phyloP scores from a whole-genome alignment of 2,329 filamentous ascomycete species.

The Thielaviopsis populi region DNA sequence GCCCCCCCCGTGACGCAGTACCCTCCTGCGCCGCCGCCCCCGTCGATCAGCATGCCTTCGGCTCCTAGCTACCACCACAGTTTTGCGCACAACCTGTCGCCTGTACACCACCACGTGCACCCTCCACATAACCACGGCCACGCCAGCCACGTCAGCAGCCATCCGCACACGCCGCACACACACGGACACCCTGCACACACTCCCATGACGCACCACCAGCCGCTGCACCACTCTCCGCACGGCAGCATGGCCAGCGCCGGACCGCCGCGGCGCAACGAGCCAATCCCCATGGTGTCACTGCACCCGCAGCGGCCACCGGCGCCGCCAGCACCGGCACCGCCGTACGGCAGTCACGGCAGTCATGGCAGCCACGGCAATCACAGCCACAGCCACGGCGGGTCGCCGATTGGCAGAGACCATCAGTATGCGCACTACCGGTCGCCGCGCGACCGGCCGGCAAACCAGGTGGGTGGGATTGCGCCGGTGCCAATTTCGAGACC shows the following conservation, averaged over 20 bases:
- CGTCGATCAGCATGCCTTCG: constrained; percentile 25
- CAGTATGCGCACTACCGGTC: constrained; percentile 19
- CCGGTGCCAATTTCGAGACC: background rate
- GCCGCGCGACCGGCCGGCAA: constrained; percentile 4
- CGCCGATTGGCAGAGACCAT: constrained; percentile 7
- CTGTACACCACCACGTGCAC: constrained; percentile 8
- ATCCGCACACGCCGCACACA: constrained; percentile 3
- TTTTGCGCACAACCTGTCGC: background rate
- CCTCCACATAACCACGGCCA: constrained; percentile 10
- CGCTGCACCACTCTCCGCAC: constrained; percentile 11
- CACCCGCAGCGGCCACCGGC: constrained; percentile 5
- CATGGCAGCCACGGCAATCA: background rate
- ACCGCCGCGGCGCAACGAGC: constrained; percentile 5
- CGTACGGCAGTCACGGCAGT: background rate
- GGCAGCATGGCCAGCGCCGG: constrained; percentile 3
- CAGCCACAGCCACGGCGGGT: constrained; percentile 4
- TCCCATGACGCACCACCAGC: background rate
- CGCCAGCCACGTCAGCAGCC: constrained; percentile 2
- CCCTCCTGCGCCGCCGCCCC: constrained; percentile 23
- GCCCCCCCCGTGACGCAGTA: constrained; percentile 18
- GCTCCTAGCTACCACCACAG: constrained; percentile 19
- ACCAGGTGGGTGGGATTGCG: background rate
- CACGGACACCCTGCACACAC: constrained; percentile 1
- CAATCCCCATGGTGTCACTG: constrained; percentile 4
- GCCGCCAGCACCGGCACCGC: background rate